phyloP scores from a whole-genome alignment of 345 rosid genomes.

The Lumnitzera racemosa region DNA sequence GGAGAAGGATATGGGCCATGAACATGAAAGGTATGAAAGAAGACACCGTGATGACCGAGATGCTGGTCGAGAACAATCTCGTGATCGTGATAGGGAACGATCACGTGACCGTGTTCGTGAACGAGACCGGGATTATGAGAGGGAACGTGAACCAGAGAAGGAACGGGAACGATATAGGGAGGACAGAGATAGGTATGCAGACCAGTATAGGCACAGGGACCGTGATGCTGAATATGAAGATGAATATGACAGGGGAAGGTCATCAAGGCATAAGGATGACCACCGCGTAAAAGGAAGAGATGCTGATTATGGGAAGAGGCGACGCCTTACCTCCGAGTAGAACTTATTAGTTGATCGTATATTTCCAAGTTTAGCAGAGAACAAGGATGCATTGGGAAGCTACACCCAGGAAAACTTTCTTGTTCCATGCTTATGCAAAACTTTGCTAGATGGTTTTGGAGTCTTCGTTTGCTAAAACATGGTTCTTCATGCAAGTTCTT shows the following conservation, averaged over 20 bases:
- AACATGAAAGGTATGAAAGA: conserved; percentile 50
- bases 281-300: conserved; percentile 68
- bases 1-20: conserved; percentile 53
- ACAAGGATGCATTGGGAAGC: background rate
- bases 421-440: conserved; percentile 8
- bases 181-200: conserved; percentile 52
- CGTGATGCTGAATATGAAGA: conserved; percentile 56
- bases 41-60: conserved; percentile 61
- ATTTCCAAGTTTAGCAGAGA: background rate
- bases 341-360: conserved; percentile 9
- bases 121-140: conserved; percentile 30
- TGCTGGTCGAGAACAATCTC: conserved; percentile 51
- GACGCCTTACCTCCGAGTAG: conserved; percentile 48
- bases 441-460: conserved; percentile 10
- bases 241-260: conserved; percentile 56
- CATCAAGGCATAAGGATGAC: conserved; percentile 61
- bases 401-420: conserved; percentile 1
- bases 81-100: conserved; percentile 52
- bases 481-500: conserved; percentile 15
- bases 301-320: conserved; percentile 76
- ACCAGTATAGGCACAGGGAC: conserved; percentile 51
- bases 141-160: conserved; percentile 52
- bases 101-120: conserved; percentile 48
- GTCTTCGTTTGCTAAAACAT: conserved; percentile 9
- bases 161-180: conserved; percentile 60